Percentiles rank a stretch among this genome's conserved stretches.
Evolutionary conservation across 768 basidiomycete genomes (phyloP).

Genomic region (Suillus subalutaceus): DNA sequence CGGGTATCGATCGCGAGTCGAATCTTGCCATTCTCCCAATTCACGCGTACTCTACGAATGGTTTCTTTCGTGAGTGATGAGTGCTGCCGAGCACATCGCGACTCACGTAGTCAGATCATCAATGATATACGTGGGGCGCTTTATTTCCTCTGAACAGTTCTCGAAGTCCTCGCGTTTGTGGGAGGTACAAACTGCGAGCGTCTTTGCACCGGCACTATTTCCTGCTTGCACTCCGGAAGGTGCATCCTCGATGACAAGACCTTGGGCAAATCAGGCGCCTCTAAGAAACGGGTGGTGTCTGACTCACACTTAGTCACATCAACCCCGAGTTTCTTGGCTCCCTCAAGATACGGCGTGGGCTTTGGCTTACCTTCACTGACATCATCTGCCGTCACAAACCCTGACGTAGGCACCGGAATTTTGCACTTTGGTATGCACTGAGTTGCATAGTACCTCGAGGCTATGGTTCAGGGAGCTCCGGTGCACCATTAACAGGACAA

Average conservation of each 20-base stretch:
- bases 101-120: slow-evolving; percentile 67
- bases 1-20: slow-evolving; percentile 3
- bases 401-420: slow-evolving; percentile 58
- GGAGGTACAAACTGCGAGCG: slow-evolving; percentile 85
- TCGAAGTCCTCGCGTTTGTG: slow-evolving; percentile 59
- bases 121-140: slow-evolving; percentile 65
- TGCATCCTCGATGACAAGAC: slow-evolving; percentile 89
- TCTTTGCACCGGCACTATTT: slow-evolving; percentile 71
- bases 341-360: slow-evolving; percentile 87
- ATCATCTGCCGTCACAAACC: slow-evolving; percentile 71
- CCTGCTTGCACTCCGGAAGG: slow-evolving; percentile 81
- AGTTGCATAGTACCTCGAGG: slow-evolving; percentile 72
- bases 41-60: background rate
- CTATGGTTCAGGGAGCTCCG: slow-evolving; percentile 37
- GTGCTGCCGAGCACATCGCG: background rate
- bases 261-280: slow-evolving; percentile 37
- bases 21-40: slow-evolving; percentile 1
- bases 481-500: background rate
- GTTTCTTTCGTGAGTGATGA: background rate
- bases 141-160: slow-evolving; percentile 43
- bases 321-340: slow-evolving; percentile 62
- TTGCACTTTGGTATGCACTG: slow-evolving; percentile 66
- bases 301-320: slow-evolving; percentile 59
- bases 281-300: background rate
- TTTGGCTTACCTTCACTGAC: slow-evolving; percentile 66